Conservation (phyloP, 305 asterid genomes). For the Petunia hybrid region DNA sequence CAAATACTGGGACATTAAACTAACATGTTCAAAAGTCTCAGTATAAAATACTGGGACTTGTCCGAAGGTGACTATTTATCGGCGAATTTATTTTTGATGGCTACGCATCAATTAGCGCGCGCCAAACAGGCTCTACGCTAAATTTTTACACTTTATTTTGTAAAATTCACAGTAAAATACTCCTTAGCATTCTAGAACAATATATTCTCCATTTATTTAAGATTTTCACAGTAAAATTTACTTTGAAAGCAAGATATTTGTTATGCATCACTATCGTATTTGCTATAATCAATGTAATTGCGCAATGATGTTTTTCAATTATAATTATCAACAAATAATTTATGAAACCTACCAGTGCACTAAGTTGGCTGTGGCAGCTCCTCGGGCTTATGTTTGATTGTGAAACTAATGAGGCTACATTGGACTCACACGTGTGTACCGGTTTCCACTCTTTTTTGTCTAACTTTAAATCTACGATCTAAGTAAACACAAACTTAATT, state of each 20-base stretch:
- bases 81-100: too few relatives aligned
- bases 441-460: slow-evolving; percentile 25
- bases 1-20: too few relatives aligned
- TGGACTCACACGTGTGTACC: slow-evolving; percentile 29
- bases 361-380: background rate
- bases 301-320: background rate
- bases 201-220: background rate
- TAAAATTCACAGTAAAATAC: background rate
- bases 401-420: slow-evolving; percentile 18
- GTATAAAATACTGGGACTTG: too few relatives aligned
- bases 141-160: background rate
- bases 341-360: background rate
- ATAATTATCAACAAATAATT: background rate
- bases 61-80: too few relatives aligned
- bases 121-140: too few relatives aligned
- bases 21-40: too few relatives aligned
- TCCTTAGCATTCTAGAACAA: background rate
- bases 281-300: too few relatives aligned
- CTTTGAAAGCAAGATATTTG: background rate
- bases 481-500: background rate
- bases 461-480: slow-evolving; percentile 22
- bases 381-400: background rate
- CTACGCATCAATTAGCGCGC: too few relatives aligned
- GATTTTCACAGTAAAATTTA: background rate
- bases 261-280: too few relatives aligned